Percentiles rank a stretch among this genome's conserved stretches.
Evolutionary conservation across 352 stramenopile genomes (phyloP).

Genomic region (Sclerospora graminicola): DNA sequence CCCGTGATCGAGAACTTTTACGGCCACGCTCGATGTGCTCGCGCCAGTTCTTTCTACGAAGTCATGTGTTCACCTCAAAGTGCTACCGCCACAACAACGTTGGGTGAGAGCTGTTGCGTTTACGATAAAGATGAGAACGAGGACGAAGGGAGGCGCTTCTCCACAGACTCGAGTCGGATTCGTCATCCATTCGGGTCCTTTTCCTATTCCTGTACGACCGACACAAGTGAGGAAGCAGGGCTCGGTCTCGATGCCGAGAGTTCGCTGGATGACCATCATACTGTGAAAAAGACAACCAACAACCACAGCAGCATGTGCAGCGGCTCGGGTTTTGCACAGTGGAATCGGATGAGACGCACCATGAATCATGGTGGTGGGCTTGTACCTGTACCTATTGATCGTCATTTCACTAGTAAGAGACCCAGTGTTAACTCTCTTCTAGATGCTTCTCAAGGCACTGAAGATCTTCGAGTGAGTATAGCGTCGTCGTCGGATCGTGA

Average conservation of each 20-base stretch:
- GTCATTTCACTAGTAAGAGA: conserved; percentile 8
- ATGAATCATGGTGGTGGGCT: conserved; percentile 20
- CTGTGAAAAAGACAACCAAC: conserved; percentile 1
- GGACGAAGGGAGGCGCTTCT: conserved; percentile 3
- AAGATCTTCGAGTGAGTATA: conserved; percentile 10
- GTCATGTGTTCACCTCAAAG: conserved; percentile 74
- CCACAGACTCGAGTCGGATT: conserved; percentile 2
- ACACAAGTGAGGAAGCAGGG: conserved; percentile 45
- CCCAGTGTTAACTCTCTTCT: conserved; percentile 1
- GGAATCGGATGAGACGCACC: conserved; percentile 33
- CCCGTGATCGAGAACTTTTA: conserved; percentile 80
- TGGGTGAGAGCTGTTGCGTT: conserved; percentile 44
- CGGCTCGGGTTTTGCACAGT: conserved; percentile 29
- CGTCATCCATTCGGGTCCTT: conserved; percentile 37
- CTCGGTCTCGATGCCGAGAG: conserved; percentile 12
- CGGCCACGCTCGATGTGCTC: conserved; percentile 28
- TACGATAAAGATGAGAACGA: conserved; percentile 27
- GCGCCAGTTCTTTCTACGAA: conserved; percentile 71
- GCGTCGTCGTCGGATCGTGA: conserved; percentile 20
- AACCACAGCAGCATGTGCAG: conserved; percentile 1
- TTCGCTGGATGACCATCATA: conserved; percentile 13
- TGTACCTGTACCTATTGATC: conserved; percentile 28
- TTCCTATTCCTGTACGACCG: conserved; percentile 58
- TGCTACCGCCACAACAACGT: conserved; percentile 39
- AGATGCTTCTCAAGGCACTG: conserved; percentile 30